Percentiles rank a stretch among this genome's conserved stretches.
Evolutionary conservation across 2,329 filamentous ascomycete species (phyloP).

Genomic region (Verticillium klebahnii): DNA sequence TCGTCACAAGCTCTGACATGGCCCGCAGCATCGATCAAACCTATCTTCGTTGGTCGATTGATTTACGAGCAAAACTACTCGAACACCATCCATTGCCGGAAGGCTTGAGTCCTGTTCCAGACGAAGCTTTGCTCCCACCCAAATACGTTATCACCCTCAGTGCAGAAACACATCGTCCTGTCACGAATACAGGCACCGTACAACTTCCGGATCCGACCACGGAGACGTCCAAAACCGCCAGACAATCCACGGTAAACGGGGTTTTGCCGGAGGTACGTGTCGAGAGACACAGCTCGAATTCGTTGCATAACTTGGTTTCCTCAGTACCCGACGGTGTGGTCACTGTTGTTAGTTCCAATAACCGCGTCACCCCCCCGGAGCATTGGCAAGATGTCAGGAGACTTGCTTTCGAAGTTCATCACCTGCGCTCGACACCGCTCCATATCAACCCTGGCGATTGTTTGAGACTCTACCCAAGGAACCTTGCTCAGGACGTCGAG

Average conservation of each 20-base stretch:
- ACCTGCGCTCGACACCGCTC: conserved; percentile 6
- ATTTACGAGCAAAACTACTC: conserved; percentile 62
- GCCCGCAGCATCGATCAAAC: conserved; percentile 67
- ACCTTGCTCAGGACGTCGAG: conserved; percentile 77
- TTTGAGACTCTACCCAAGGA: conserved; percentile 79
- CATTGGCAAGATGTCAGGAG: conserved; percentile 96
- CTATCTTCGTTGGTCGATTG: conserved; percentile 72
- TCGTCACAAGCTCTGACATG: neutral
- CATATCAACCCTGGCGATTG: conserved; percentile 66
- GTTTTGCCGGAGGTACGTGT: neutral
- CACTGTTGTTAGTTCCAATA: conserved; percentile 61
- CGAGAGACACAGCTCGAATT: neutral
- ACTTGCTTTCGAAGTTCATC: conserved; percentile 54
- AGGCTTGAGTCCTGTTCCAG: conserved; percentile 65
- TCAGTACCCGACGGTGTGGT: conserved; percentile 40
- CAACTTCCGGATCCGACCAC: no score
- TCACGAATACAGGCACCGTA: neutral
- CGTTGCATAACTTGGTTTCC: neutral
- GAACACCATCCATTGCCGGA: conserved; percentile 64
- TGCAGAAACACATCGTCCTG: neutral
- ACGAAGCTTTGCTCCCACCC: conserved; percentile 69
- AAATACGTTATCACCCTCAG: conserved; percentile 54
- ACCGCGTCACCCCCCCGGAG: conserved; percentile 64
- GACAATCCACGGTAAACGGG: neutral
- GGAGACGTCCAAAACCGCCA: neutral